Base-by-base conservation (phyloP, 768 basidiomycete species). In the Chalciporus pseudorubinellus region DNA sequence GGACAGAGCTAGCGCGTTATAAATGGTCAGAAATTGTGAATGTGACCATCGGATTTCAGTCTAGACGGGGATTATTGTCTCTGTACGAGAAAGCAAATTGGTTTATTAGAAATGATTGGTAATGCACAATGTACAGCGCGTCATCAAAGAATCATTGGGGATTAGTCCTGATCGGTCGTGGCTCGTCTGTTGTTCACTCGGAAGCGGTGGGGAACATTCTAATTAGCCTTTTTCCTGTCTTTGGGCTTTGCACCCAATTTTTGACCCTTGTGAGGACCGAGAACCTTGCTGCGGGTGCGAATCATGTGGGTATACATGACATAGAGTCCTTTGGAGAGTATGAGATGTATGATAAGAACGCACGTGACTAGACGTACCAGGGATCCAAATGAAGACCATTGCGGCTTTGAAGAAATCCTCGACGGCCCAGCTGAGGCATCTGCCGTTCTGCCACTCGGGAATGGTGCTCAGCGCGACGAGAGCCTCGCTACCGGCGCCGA, bases 401-500 rank as follows among this genome's bases (percentile, higher is more conserved):
- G 66, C 66, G 1, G 77, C 78, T 10, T 85, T 79, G 52, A 77
- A 56, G 54, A 80, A 81, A 56, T 91, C 87, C 7, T 77, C 73
- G 24, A 72, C 64, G 14, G 69, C 70, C 85, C 87, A 89, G 47
- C 62, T 65, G 40, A 44, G 63, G 63, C 53, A 77, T 56, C 72
- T 68, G 68, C 48, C 72, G 60, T 49, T 59, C 34, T 65, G 74
- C 75, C 78, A 53, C 67, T 78, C 33, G 64, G 77, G 88, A 28
- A 97, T 78, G 5, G 91, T 88, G 1, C 85, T 78, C 62, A 84
- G 85, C 63, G 85, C 87, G 50, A 95, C 77, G 65, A 87, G 81
- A 0, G 93, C 94, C 70, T 99, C 97, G 20, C 91, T 93, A 6
- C 81, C 79, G 1, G 97, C 95, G 40, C 97, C 97, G 20, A 93